Conservation (phyloP, 2,329 filamentous ascomycete genomes). For the Epichloe sibirici region DNA sequence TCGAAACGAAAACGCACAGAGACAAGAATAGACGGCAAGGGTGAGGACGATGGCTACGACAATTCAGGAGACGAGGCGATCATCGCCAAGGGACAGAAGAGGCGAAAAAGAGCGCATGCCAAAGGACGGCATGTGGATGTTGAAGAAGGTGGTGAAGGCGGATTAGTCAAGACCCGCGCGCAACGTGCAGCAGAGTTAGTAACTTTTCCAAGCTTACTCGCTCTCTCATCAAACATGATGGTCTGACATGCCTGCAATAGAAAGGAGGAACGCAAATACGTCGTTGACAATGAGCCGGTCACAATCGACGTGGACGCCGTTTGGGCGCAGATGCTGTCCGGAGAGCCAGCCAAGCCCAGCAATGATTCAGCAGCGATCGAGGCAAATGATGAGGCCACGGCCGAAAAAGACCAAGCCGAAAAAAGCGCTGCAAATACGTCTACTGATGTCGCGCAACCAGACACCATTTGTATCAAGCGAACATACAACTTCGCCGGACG, state of each 20-base stretch:
- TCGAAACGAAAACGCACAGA: conserved; percentile 14
- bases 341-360: conserved; percentile 9
- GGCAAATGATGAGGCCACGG: conserved; percentile 6
- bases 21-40: conserved; percentile 13
- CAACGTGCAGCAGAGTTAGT: conserved; percentile 53
- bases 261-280: conserved; percentile 43
- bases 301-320: conserved; percentile 61
- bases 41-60: conserved; percentile 40
- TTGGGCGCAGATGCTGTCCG: conserved; percentile 54
- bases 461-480: conserved; percentile 52
- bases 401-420: conserved; percentile 15
- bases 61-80: conserved; percentile 65
- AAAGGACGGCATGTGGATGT: conserved; percentile 29
- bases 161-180: conserved; percentile 59
- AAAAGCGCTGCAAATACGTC: background rate
- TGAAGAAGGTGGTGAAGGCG: conserved; percentile 46
- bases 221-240: background rate
- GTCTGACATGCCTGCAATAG: conserved; percentile 18
- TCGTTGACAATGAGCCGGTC: conserved; percentile 42
- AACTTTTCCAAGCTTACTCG: background rate
- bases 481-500: conserved; percentile 67
- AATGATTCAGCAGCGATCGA: background rate
- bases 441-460: background rate
- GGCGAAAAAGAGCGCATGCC: conserved; percentile 31
- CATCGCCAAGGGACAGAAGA: conserved; percentile 49